Base-by-base conservation (phyloP, 345 rosid genomes). In the Luvunga scandens region DNA sequence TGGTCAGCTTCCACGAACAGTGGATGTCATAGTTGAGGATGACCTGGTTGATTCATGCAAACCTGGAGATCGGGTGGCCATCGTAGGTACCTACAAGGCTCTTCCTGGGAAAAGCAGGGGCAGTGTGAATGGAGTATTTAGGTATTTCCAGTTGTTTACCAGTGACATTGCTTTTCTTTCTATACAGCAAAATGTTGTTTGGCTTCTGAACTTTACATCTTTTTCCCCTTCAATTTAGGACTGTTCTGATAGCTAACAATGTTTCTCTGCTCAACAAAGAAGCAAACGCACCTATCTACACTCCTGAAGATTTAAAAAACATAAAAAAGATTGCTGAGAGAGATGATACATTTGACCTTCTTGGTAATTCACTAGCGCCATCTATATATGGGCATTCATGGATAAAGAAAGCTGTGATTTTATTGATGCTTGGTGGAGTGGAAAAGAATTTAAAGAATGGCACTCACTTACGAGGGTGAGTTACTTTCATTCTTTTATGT, bases 1-100 rank as follows among this genome's bases (percentile, higher is more conserved):
- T 78, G 99, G 99, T 83, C 99, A 96, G 87, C 97, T 96, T 82
- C 99, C 99, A 69, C 90, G 99, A 59, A 92, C 97, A 0, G 97
- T 96, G 69, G 99, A 96, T 89, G 86, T 90, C 77, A 91, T 96
- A 71, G 94, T 91, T 76, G 99, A 96, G 89, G 99, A 96, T 81
- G 98, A 96, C 82, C 81, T 96, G 81, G 98, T 96, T 83, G 99
- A 96, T 82, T 89, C 92, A 63, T 96, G 99, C 82, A 96, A 96
- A 83, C 99, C 98, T 66, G 99, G 99, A 81, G 99, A 96, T 83
- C 91, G 99, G 64, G 99, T 96, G 78, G 90, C 98, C 55, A 84
- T 94, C 79, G 94, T 91, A 1, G 99, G 99, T 8, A 83, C 91
- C 79, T 96, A 96, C 79, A 96, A 96, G 86, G 99, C 99, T 75